Conservation (phyloP, 495 filamentous ascomycete genomes). For the Penicillium tannophilum region DNA sequence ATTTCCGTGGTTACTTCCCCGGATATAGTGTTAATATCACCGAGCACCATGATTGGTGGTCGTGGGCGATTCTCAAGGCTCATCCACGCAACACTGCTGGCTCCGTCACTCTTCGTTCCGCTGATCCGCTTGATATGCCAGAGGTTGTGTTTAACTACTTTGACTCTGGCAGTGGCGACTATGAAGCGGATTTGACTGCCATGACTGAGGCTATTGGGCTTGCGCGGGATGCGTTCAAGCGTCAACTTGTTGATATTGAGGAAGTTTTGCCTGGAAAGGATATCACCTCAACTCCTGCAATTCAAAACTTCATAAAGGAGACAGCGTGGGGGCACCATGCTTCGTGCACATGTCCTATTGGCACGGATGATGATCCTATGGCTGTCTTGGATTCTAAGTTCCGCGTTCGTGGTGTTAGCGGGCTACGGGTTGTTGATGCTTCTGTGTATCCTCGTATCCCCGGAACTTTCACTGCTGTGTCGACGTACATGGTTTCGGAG, state of each 20-base stretch:
- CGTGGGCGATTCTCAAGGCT: slow-evolving; percentile 58
- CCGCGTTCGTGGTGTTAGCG: slow-evolving; percentile 53
- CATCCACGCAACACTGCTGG: slow-evolving; percentile 56
- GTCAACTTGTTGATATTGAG: slow-evolving; percentile 28
- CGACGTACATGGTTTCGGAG: slow-evolving; percentile 64
- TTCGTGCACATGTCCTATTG: slow-evolving; percentile 61
- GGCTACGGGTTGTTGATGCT: slow-evolving; percentile 64
- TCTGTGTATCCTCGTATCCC: slow-evolving; percentile 60
- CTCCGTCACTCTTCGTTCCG: slow-evolving; percentile 49
- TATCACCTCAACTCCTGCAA: slow-evolving; percentile 38
- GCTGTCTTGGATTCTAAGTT: slow-evolving; percentile 62
- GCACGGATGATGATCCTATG: slow-evolving; percentile 55
- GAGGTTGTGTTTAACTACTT: slow-evolving; percentile 62
- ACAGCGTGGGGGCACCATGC: slow-evolving; percentile 63
- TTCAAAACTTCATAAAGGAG: slow-evolving; percentile 53
- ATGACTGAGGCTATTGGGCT: slow-evolving; percentile 51
- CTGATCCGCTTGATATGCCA: slow-evolving; percentile 55
- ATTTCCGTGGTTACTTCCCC: slow-evolving; percentile 48
- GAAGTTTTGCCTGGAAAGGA: slow-evolving; percentile 52
- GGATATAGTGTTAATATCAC: slow-evolving; percentile 35
- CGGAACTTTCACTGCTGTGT: slow-evolving; percentile 58
- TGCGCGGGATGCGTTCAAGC: slow-evolving; percentile 41
- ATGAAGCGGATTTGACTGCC: slow-evolving; percentile 47
- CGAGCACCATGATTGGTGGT: slow-evolving; percentile 35
- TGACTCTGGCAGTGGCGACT: slow-evolving; percentile 38